A percentile compares a stretch with the other conserved stretches of the same genome.
Conservation (phyloP, 129 eudicot species). For the Pseudognaphalium luteoalbum region DNA sequence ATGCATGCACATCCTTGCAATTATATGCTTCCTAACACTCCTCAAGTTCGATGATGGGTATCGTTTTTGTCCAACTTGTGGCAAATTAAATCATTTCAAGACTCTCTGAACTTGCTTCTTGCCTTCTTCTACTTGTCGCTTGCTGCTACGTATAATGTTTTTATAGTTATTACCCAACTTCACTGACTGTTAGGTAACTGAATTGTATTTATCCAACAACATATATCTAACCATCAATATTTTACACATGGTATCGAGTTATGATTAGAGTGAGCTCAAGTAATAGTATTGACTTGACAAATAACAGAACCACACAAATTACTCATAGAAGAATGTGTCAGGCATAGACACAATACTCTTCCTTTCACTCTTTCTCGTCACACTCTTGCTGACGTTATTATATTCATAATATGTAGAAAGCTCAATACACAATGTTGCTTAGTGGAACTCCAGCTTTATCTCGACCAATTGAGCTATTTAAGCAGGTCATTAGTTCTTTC, state of each 20-base stretch:
- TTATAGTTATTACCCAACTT: background rate
- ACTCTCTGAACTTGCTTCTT: background rate
- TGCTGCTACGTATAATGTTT: background rate
- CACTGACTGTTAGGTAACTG: slow-evolving; percentile 3
- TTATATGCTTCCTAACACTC: background rate
- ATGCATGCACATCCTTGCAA: slow-evolving; percentile 8
- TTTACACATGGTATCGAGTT: slow-evolving; percentile 12
- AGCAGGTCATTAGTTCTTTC: slow-evolving; percentile 62
- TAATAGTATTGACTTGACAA: background rate
- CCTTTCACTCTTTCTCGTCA: background rate
- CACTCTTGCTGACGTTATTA: slow-evolving; percentile 24
- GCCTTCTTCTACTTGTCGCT: background rate
- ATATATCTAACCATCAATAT: background rate
- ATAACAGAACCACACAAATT: background rate
- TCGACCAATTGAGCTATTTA: slow-evolving; percentile 85
- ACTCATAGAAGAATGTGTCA: background rate
- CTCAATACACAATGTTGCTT: slow-evolving; percentile 75
- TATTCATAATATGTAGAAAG: slow-evolving; percentile 55
- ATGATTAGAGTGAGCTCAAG: slow-evolving; percentile 13
- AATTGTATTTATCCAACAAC: background rate
- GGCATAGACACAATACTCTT: background rate
- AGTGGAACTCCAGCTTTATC: slow-evolving; percentile 99
- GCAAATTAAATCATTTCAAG: too few species aligned
- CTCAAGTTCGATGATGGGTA: background rate
- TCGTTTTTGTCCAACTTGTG: background rate